phyloP scores from a whole-genome alignment of 2,329 filamentous ascomycete genomes.

The Botryotinia convoluta region DNA sequence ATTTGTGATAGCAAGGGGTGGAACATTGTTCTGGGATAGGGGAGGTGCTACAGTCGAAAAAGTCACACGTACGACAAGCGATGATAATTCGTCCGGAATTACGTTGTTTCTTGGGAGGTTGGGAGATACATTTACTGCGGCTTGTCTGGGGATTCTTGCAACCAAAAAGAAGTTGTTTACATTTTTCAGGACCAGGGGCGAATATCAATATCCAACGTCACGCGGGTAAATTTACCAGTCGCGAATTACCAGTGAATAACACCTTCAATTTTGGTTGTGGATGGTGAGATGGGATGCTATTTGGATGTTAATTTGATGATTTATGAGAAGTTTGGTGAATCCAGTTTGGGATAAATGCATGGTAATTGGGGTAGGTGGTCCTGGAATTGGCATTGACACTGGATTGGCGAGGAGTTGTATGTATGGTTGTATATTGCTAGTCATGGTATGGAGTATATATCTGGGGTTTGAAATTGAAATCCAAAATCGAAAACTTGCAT shows the following conservation, averaged over 20 bases:
- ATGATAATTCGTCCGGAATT: background rate
- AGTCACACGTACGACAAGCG: too few relatives aligned
- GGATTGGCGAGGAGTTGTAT: background rate
- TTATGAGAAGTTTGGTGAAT: background rate
- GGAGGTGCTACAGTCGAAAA: background rate
- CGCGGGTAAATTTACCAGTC: background rate
- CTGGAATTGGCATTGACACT: background rate
- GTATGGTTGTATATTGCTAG: background rate
- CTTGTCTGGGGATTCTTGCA: background rate
- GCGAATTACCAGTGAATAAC: background rate
- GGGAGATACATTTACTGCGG: too few relatives aligned
- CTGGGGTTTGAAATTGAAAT: background rate
- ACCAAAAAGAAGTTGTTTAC: background rate
- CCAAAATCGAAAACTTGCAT: background rate
- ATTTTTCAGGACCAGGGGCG: too few relatives aligned
- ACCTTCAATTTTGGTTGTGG: background rate
- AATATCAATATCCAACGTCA: background rate
- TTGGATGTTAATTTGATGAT: background rate
- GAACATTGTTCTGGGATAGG: conserved; percentile 55
- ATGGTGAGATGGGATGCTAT: too few relatives aligned
- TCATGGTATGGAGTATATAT: background rate
- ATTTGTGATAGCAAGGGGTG: conserved; percentile 58
- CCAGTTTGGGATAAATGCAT: background rate
- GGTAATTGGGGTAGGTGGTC: background rate
- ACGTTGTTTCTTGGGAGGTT: background rate